Percentiles rank a stretch among this genome's conserved stretches.
Conservation (phyloP, 2,329 filamentous ascomycete species). For the Anthostomella pinea region DNA sequence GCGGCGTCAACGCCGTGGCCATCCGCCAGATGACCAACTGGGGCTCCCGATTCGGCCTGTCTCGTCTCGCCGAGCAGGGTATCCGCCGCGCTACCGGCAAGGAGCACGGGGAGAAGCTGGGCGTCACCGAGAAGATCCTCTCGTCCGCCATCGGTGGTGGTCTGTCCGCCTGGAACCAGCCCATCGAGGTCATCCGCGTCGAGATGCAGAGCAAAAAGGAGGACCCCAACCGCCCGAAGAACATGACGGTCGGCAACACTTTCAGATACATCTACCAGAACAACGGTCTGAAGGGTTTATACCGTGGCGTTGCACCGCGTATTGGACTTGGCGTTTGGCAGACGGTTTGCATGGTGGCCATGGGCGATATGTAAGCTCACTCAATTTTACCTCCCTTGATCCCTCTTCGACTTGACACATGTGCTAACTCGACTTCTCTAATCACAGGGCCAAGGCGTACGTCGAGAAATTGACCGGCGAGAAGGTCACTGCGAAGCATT, state of each 20-base stretch:
- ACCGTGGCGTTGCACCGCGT: conserved; percentile 90
- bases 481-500: conserved; percentile 65
- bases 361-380: conserved; percentile 89
- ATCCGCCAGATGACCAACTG: conserved; percentile 99
- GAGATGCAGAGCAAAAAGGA: conserved; percentile 99
- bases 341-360: conserved; percentile 98
- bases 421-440: conserved; percentile 23
- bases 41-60: conserved; percentile 93
- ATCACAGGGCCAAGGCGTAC: conserved; percentile 60
- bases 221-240: conserved; percentile 97
- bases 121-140: conserved; percentile 80
- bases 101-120: conserved; percentile 74
- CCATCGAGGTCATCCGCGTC: conserved; percentile 98
- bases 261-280: conserved; percentile 83
- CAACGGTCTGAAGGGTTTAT: conserved; percentile 88
- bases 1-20: conserved; percentile 96
- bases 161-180: conserved; percentile 97
- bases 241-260: conserved; percentile 92
- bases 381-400: conserved; percentile 6
- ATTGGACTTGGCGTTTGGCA: conserved; percentile 98
- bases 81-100: conserved; percentile 80
- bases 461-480: conserved; percentile 66
- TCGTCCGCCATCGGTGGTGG: conserved; percentile 88
- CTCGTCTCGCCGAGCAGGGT: conserved; percentile 82
- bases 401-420: too few relatives aligned